Conservation (phyloP, 2,329 filamentous ascomycete genomes). For the Pseudocercospora eumusae region DNA sequence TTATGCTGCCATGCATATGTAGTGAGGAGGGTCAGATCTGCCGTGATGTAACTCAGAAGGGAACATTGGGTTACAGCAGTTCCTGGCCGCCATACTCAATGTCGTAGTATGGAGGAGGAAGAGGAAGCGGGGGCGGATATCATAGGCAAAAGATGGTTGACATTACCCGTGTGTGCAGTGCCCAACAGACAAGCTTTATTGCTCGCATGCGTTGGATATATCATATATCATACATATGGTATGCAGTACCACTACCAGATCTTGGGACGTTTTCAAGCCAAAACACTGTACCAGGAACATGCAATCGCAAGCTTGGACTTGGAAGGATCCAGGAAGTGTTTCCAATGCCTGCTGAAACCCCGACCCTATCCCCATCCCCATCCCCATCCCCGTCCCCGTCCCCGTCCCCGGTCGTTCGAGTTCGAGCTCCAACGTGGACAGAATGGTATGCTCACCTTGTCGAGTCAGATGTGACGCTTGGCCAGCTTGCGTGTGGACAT, state of each 20-base stretch:
- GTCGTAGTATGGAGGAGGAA: slow-evolving; percentile 3
- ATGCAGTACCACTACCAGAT: not conserved
- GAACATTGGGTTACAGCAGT: slow-evolving; percentile 14
- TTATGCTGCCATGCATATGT: not conserved
- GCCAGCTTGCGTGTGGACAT: slow-evolving; percentile 3
- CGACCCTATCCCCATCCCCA: too few relatives aligned
- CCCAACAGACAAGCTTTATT: slow-evolving; percentile 1
- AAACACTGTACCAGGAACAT: not conserved
- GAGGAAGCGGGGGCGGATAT: slow-evolving; percentile 10
- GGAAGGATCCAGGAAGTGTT: not conserved
- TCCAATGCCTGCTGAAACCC: not conserved
- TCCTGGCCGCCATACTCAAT: slow-evolving; percentile 4
- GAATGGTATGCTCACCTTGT: not conserved
- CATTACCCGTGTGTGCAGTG: not conserved
- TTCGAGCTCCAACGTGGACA: too few relatives aligned
- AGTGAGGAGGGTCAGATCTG: not conserved
- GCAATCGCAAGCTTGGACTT: too few relatives aligned
- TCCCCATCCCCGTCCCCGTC: too few relatives aligned
- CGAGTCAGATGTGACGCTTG: not conserved
- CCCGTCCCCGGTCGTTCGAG: too few relatives aligned
- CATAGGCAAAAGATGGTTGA: not conserved
- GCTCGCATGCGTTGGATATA: not conserved
- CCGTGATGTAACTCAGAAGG: slow-evolving; percentile 8
- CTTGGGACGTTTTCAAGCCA: not conserved
- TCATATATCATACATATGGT: too few relatives aligned